A percentile compares a stretch with the other conserved stretches of the same genome.
Evolutionary conservation across 1,284 basidiomycete species (phyloP).

Genomic region (Ganoderma leucocontextum): DNA sequence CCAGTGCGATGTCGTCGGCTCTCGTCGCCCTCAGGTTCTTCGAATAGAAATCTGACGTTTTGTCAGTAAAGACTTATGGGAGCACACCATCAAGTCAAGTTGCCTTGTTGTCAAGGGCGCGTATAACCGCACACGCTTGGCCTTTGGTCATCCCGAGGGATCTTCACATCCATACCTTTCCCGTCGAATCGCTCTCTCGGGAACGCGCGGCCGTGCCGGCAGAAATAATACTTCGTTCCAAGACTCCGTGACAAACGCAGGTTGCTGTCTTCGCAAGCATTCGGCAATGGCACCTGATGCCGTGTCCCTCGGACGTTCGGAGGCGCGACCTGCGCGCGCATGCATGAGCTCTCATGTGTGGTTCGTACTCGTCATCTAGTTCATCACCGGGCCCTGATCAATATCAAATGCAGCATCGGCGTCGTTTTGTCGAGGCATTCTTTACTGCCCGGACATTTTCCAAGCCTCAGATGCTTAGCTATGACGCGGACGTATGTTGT

Average conservation of each 20-base stretch:
- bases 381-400: not conserved
- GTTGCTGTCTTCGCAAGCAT: not conserved
- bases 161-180: not conserved
- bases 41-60: too few relatives aligned
- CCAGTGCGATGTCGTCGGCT: too few relatives aligned
- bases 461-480: not conserved
- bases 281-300: constrained; percentile 7
- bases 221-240: not conserved
- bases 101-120: not conserved
- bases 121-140: not conserved
- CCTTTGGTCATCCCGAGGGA: not conserved
- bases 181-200: not conserved
- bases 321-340: not conserved
- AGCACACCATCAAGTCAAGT: too few relatives aligned
- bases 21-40: too few relatives aligned
- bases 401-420: not conserved
- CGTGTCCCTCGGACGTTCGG: constrained; percentile 15
- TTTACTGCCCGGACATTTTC: not conserved
- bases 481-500: not conserved
- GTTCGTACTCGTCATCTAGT: not conserved
- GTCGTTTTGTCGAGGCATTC: not conserved
- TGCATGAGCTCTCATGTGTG: not conserved
- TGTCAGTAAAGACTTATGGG: too few relatives aligned
- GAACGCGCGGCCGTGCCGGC: not conserved
- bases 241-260: not conserved